Conservation (phyloP, 805 yeast species). For the Ogataea pignaliae region DNA sequence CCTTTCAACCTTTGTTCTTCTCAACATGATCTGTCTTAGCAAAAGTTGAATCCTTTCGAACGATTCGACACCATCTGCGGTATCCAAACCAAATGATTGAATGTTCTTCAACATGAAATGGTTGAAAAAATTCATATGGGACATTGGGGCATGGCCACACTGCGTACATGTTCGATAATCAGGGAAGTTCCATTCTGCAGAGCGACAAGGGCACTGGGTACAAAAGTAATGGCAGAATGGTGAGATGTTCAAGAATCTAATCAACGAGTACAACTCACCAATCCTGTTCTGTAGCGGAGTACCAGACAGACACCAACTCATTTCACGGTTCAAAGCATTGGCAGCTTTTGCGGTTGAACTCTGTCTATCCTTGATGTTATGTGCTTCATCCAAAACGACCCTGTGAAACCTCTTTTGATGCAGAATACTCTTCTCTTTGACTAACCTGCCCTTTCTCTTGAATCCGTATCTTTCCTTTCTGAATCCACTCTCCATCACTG, state of each 20-base stretch:
- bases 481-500: constrained; percentile 83
- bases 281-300: constrained; percentile 95
- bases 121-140: constrained; percentile 91
- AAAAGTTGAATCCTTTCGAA: constrained; percentile 73
- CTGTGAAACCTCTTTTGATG: constrained; percentile 77
- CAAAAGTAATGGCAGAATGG: constrained; percentile 92
- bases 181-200: constrained; percentile 79
- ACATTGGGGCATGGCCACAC: constrained; percentile 92
- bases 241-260: constrained; percentile 73
- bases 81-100: constrained; percentile 77
- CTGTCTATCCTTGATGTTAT: constrained; percentile 91
- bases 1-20: constrained; percentile 93
- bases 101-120: constrained; percentile 94
- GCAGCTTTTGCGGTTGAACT: constrained; percentile 94
- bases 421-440: constrained; percentile 70
- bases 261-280: constrained; percentile 92
- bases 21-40: constrained; percentile 76
- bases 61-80: constrained; percentile 75
- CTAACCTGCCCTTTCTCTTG: constrained; percentile 61
- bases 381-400: constrained; percentile 94
- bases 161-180: constrained; percentile 78
- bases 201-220: constrained; percentile 84
- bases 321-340: constrained; percentile 61
- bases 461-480: constrained; percentile 84
- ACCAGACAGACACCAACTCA: constrained; percentile 91